Evolutionary conservation across 1,139 yeast genomes (phyloP).

Genomic region (Zygosaccharomyces sapae): DNA sequence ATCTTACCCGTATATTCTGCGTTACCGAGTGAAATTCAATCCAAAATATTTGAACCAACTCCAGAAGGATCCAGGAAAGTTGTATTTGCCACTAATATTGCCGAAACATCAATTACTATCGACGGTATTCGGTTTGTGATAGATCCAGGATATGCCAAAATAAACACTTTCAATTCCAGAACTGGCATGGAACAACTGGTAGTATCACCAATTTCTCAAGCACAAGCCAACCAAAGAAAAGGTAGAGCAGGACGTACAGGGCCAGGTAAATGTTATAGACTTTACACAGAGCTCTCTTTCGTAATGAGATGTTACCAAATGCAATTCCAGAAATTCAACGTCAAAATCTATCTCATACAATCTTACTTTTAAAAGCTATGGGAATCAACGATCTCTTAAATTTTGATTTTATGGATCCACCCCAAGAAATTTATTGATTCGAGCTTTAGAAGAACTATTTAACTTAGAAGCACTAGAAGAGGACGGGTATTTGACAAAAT

Average conservation of each 20-base stretch:
- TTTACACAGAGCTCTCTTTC: constrained; percentile 86
- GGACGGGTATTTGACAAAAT: constrained; percentile 65
- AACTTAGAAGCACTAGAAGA: constrained; percentile 74
- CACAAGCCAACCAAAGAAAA: constrained; percentile 93
- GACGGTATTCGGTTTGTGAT: constrained; percentile 86
- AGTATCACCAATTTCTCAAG: constrained; percentile 83
- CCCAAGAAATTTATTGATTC: constrained; percentile 71
- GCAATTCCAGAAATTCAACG: constrained; percentile 92
- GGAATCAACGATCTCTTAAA: constrained; percentile 76
- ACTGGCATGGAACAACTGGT: constrained; percentile 89
- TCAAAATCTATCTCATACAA: constrained; percentile 79
- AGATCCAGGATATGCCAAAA: constrained; percentile 91
- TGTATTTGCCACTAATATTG: constrained; percentile 91
- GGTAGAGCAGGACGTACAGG: constrained; percentile 98
- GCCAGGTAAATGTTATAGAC: constrained; percentile 88
- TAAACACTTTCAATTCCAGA: constrained; percentile 72
- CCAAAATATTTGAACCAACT: constrained; percentile 80
- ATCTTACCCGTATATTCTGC: constrained; percentile 89
- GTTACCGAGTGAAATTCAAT: constrained; percentile 78
- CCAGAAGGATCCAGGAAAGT: constrained; percentile 78
- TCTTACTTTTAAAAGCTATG: constrained; percentile 89
- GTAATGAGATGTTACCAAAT: constrained; percentile 79
- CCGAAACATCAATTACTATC: constrained; percentile 93
- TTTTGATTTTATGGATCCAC: constrained; percentile 95
- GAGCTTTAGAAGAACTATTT: constrained; percentile 80